Base-by-base conservation (phyloP, 108 stramenopile genomes). In the Nannochloropsis gaditana region DNA sequence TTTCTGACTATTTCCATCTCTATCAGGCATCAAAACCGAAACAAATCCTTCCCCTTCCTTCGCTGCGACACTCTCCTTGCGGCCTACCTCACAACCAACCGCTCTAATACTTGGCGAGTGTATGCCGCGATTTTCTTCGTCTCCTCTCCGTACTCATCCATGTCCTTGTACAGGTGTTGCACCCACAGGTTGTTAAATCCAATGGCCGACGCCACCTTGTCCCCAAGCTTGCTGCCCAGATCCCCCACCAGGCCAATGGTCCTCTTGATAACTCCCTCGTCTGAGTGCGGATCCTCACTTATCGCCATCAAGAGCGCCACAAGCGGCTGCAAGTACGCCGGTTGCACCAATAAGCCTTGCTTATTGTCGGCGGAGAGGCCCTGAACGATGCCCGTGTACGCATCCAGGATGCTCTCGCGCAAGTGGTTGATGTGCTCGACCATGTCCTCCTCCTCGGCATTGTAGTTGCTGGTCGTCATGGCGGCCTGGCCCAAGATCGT, bases 371-470 rank as follows among this genome's bases (percentile, higher is more conserved):
- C 95, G 81, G 92, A 87, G 9, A 97, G 90, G 21, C 95, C 96
- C 87, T 96, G 95, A 21, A 97, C 88, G 85, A 99, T 96, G 8
- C 97, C 97, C 31, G 95, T 95, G 91, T 96, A 99, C 5, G 96
- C 98, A 86, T 99, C 98, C 82, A 99, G 91, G 42, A 99, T 94
- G 47, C 93, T 90, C 84, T 95, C 94, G 43, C 97, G 92, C 42
- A 99, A 90, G 41, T 84, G 82, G 86, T 97, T 97, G 84, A 99
- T 92, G 86, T 96, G 97, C 45, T 95, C 95, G 81, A 97, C 95
- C 85, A 97, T 88, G 43, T 99, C 98, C 10, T 99, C 98, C 86
- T 98, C 96, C 84, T 97, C 96, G 10, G 92, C 93, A 0, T n/a
- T n/a, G 1, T 41, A 42, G 9, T 47, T 84, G 15, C 91, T 92